Evolutionary conservation across 768 basidiomycete species (phyloP).

Genomic region (Boletus speciosus): DNA sequence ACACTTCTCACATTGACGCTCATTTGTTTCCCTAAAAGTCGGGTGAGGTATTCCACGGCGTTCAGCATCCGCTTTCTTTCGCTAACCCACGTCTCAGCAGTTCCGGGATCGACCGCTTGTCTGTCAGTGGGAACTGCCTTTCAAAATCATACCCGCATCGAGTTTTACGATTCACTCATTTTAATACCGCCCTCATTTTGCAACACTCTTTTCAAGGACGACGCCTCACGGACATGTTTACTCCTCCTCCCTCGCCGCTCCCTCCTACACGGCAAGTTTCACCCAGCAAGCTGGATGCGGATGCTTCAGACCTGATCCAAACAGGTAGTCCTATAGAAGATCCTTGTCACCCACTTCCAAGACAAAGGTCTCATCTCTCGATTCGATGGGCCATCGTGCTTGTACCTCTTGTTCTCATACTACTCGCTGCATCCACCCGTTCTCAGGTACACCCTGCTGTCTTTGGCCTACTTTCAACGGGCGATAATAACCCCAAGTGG

Average conservation of each 20-base stretch:
- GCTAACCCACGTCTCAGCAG: conserved; percentile 7
- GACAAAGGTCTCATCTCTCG: conserved; percentile 38
- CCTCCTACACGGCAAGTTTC: conserved; percentile 19
- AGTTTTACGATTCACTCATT: conserved; percentile 9
- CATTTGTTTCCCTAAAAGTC: conserved; percentile 4
- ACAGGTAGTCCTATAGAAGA: conserved; percentile 1
- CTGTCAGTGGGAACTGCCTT: neutral
- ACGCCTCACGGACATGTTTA: conserved; percentile 33
- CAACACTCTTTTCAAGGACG: conserved; percentile 20
- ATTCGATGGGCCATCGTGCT: conserved; percentile 49
- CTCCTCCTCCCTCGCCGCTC: conserved; percentile 41
- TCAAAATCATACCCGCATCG: neutral
- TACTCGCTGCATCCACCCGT: conserved; percentile 52
- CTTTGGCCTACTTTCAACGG: conserved; percentile 39
- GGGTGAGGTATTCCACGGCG: conserved; percentile 4
- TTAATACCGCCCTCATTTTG: conserved; percentile 28
- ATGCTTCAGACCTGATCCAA: conserved; percentile 4
- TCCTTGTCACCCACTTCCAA: conserved; percentile 11
- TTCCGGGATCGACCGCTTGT: conserved; percentile 1
- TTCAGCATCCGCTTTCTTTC: neutral
- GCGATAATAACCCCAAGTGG: conserved; percentile 28
- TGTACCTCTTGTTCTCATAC: conserved; percentile 52
- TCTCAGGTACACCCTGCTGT: conserved; percentile 47
- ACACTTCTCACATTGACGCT: conserved; percentile 1
- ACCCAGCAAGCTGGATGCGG: neutral